phyloP scores from a whole-genome alignment of 495 filamentous ascomycete genomes.

The Monascus purpureus region DNA sequence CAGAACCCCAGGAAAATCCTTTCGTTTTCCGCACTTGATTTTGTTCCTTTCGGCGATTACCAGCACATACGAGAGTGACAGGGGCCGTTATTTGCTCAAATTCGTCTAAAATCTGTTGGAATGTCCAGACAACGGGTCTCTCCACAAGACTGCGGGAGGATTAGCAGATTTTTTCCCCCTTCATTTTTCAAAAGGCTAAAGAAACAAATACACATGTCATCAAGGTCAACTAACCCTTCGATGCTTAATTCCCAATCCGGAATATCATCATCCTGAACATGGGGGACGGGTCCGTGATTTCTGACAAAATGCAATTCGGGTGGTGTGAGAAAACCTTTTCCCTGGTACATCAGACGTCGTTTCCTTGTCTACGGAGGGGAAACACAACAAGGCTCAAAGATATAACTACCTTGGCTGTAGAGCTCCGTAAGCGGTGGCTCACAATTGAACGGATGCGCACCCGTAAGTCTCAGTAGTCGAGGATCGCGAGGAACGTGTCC shows the following conservation, averaged over 20 bases:
- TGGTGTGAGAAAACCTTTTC: slow-evolving; percentile 63
- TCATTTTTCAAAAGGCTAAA: too few species aligned
- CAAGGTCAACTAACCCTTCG: slow-evolving; percentile 48
- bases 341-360: background rate
- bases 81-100: slow-evolving; percentile 81
- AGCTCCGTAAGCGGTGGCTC: slow-evolving; percentile 73
- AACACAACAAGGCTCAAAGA: too few species aligned
- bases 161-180: too few species aligned
- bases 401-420: slow-evolving; percentile 59
- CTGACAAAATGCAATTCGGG: slow-evolving; percentile 94
- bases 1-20: slow-evolving; percentile 92
- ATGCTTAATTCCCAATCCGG: slow-evolving; percentile 75
- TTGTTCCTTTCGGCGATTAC: slow-evolving; percentile 89
- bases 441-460: slow-evolving; percentile 88
- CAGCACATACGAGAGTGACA: slow-evolving; percentile 85
- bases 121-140: slow-evolving; percentile 55
- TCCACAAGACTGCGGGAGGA: slow-evolving; percentile 57
- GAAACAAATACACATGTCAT: too few species aligned
- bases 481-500: slow-evolving; percentile 76
- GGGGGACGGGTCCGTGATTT: slow-evolving; percentile 82
- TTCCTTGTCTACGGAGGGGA: too few species aligned
- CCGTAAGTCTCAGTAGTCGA: slow-evolving; percentile 76
- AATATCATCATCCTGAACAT: slow-evolving; percentile 57
- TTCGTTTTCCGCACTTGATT: slow-evolving; percentile 86
- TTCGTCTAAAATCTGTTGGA: slow-evolving; percentile 59